Evolutionary conservation across 768 basidiomycete genomes (phyloP), one percentile per base, ranked within the genome.

Genomic region (Cyathus striatus): DNA sequence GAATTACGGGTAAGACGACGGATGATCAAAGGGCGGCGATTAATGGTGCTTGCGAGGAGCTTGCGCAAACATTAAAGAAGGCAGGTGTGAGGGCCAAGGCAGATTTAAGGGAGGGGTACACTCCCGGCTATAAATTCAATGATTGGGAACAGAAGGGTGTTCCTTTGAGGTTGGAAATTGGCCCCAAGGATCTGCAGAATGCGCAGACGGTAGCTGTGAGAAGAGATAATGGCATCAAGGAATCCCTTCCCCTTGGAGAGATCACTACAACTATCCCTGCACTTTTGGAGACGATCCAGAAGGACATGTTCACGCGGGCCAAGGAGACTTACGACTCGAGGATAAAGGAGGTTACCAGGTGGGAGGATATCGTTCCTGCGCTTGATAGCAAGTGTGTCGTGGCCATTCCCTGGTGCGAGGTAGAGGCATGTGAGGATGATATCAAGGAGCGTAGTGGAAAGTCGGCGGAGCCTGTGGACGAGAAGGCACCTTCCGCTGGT

Each of bases 71-170:
- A 18, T 68, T 99, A 49, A 77, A 80, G 62, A 81, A 80, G 53
- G 73, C 72, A 5, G 92, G 81, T 36, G 63, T 98, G 49, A 74
- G 88, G 49, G 89, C 90, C 24, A 90, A 85, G 63, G 90, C 90
- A 2, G 96, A 99, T 69, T 69, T 93, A 48, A 72, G 95, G 46
- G 96, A 98, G 3, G 92, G 89, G 6, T 96, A 98, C 64, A 98
- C 95, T 23, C 96, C 96, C 6, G 96, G 96, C 23, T 98, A 86
- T 72, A 99, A 99, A 69, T 99, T 96, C 73, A 96, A 97, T 60
- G 91, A 98, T 56, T 97, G 95, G 93, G 96, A 99, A 70, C 86
- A 97, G 66, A 90, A 95, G 88, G 96, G 96, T 60, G 93, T 98
- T 33, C 96, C 96, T 10, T 74, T 99, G 49, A 92, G 96, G 51